phyloP scores from a whole-genome alignment of 805 yeast genomes.

The Candida multigemmis region DNA sequence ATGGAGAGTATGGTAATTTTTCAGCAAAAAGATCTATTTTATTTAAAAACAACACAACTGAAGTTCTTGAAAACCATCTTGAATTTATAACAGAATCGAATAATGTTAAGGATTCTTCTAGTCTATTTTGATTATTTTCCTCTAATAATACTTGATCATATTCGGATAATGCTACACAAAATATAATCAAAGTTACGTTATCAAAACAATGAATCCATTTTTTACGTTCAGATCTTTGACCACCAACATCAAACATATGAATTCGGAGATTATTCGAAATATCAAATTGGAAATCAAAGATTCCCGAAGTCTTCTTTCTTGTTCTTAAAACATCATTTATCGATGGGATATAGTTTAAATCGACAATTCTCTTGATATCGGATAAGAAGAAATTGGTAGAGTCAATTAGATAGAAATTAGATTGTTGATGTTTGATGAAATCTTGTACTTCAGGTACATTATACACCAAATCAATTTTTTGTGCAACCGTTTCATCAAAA shows the following conservation, averaged over 20 bases:
- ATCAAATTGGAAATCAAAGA: slow-evolving; percentile 71
- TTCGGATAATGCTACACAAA: slow-evolving; percentile 86
- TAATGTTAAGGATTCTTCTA: slow-evolving; percentile 73
- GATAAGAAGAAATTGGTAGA: slow-evolving; percentile 74
- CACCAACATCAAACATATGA: slow-evolving; percentile 76
- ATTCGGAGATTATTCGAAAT: slow-evolving; percentile 46
- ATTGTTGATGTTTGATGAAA: slow-evolving; percentile 50
- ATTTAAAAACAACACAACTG: slow-evolving; percentile 78
- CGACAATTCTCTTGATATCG: slow-evolving; percentile 52
- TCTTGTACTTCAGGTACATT: slow-evolving; percentile 46
- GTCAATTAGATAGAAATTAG: slow-evolving; percentile 76
- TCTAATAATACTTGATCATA: slow-evolving; percentile 83
- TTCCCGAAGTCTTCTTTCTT: slow-evolving; percentile 88
- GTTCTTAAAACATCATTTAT: slow-evolving; percentile 77
- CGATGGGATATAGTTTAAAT: slow-evolving; percentile 57
- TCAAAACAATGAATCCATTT: slow-evolving; percentile 98
- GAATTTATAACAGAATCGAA: slow-evolving; percentile 90
- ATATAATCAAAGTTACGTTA: slow-evolving; percentile 80
- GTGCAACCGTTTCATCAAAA: slow-evolving; percentile 42
- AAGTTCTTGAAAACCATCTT: slow-evolving; percentile 84
- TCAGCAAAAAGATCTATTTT: slow-evolving; percentile 87
- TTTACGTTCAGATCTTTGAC: slow-evolving; percentile 90
- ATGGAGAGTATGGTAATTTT: slow-evolving; percentile 71
- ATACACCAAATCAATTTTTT: slow-evolving; percentile 45
- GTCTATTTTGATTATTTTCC: slow-evolving; percentile 63